phyloP scores from a whole-genome alignment of 2,329 filamentous ascomycete genomes.

The Penicillium decumbens region DNA sequence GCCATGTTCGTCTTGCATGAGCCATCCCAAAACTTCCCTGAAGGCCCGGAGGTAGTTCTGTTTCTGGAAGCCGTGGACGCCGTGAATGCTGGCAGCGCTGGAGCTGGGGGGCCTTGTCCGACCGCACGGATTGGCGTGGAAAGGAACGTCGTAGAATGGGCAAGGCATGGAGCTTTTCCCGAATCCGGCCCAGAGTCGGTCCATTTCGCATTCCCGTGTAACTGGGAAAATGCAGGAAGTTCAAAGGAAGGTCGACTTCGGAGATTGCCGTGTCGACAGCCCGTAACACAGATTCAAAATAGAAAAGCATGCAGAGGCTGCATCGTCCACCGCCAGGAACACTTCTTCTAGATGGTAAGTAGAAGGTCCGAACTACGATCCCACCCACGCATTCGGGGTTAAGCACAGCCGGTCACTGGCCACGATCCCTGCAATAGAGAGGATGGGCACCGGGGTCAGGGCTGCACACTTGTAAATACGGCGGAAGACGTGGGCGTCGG shows the following conservation, averaged over 20 bases:
- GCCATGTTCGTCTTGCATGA: slow-evolving; percentile 12
- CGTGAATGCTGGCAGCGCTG: slow-evolving; percentile 2
- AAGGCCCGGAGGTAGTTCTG: slow-evolving; percentile 2
- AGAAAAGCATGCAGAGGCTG: slow-evolving; percentile 1
- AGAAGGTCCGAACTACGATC: slow-evolving; percentile 23
- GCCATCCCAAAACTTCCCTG: neutral
- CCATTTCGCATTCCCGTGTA: slow-evolving; percentile 20
- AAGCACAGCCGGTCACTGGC: slow-evolving; percentile 12
- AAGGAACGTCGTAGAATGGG: slow-evolving; percentile 2
- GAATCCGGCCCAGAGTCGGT: slow-evolving; percentile 16
- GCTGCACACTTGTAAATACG: slow-evolving; percentile 16
- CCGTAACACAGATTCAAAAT: slow-evolving; percentile 10
- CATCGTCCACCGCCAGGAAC: slow-evolving; percentile 24
- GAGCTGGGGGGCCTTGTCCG: slow-evolving; percentile 20
- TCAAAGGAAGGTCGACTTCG: slow-evolving; percentile 6
- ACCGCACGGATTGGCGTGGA: slow-evolving; percentile 8
- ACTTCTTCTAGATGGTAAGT: slow-evolving; percentile 30
- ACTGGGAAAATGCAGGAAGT: slow-evolving; percentile 5
- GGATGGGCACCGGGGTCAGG: slow-evolving; percentile 15
- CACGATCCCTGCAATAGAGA: slow-evolving; percentile 11
- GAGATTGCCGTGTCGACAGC: slow-evolving; percentile 19
- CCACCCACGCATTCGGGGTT: slow-evolving; percentile 23
- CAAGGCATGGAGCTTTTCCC: slow-evolving; percentile 12
- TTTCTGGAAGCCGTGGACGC: neutral
- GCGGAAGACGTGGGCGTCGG: slow-evolving; percentile 10